Conservation (phyloP, 2,329 filamentous ascomycete species). For the Penicillium sp. region DNA sequence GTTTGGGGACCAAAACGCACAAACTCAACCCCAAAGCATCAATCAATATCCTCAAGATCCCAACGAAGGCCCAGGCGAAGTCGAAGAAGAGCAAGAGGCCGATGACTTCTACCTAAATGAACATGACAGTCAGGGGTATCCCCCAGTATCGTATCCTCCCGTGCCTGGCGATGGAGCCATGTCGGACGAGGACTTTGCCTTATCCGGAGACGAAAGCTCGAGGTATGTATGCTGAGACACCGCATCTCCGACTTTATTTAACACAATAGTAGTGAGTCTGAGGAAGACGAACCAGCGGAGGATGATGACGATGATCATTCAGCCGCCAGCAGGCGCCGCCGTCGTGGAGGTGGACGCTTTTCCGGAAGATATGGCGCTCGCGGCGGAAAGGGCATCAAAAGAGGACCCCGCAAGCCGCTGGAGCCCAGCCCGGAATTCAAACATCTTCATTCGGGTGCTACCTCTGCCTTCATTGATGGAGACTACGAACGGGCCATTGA, state of each 20-base stretch:
- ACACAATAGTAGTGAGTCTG: conserved; percentile 23
- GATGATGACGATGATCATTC: conserved; percentile 27
- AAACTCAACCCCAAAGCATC: conserved; percentile 1
- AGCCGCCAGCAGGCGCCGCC: conserved; percentile 29
- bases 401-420: conserved; percentile 46
- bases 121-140: conserved; percentile 4
- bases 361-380: conserved; percentile 40
- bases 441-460: conserved; percentile 47
- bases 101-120: conserved; percentile 19
- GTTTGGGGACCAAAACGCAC: conserved; percentile 27
- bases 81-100: conserved; percentile 10
- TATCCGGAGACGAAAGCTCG: conserved; percentile 25
- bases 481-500: conserved; percentile 46
- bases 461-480: conserved; percentile 49
- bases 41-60: not conserved
- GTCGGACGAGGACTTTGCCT: conserved; percentile 28
- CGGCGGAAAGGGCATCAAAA: conserved; percentile 46
- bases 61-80: conserved; percentile 9
- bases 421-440: conserved; percentile 51
- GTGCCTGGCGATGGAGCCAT: conserved; percentile 14
- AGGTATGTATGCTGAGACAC: conserved; percentile 22
- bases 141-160: conserved; percentile 2
- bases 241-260: conserved; percentile 6
- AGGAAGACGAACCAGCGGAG: conserved; percentile 21
- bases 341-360: conserved; percentile 33